Evolutionary conservation across 2,329 filamentous ascomycete genomes (phyloP).

Genomic region (Ophiostoma perfectum): DNA sequence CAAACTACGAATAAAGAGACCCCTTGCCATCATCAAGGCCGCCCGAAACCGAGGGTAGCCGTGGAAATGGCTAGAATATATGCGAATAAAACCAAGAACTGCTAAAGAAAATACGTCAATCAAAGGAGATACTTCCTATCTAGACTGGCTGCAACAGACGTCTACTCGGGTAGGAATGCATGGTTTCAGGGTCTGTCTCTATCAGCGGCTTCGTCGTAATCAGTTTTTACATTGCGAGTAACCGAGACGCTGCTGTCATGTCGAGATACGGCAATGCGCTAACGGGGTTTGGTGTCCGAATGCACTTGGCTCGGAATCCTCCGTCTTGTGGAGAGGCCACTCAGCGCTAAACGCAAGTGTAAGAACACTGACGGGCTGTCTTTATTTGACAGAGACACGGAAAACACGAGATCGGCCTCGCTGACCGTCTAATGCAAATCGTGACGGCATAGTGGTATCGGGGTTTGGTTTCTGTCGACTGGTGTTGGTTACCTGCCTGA

Average conservation of each 20-base stretch:
- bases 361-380: not conserved
- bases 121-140: not conserved
- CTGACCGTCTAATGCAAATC: conserved; percentile 6
- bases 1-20: not conserved
- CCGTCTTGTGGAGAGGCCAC: not conserved
- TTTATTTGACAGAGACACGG: not conserved
- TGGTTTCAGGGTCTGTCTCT: not conserved
- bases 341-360: conserved; percentile 1
- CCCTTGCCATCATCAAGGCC: not conserved
- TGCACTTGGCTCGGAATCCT: not conserved
- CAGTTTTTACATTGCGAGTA: not conserved
- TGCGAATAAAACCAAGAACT: not conserved
- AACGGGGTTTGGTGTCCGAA: conserved; percentile 7
- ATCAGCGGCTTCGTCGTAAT: conserved; percentile 1
- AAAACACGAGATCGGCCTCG: not conserved
- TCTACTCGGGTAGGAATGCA: not conserved
- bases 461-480: not conserved
- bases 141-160: not conserved
- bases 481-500: not conserved
- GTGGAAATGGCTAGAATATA: conserved; percentile 1
- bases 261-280: not conserved
- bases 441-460: conserved; percentile 7
- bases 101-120: not conserved
- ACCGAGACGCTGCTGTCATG: not conserved
- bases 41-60: conserved; percentile 6